Conservation (phyloP, 2,329 filamentous ascomycete genomes). For the Sphaerulina populicola region DNA sequence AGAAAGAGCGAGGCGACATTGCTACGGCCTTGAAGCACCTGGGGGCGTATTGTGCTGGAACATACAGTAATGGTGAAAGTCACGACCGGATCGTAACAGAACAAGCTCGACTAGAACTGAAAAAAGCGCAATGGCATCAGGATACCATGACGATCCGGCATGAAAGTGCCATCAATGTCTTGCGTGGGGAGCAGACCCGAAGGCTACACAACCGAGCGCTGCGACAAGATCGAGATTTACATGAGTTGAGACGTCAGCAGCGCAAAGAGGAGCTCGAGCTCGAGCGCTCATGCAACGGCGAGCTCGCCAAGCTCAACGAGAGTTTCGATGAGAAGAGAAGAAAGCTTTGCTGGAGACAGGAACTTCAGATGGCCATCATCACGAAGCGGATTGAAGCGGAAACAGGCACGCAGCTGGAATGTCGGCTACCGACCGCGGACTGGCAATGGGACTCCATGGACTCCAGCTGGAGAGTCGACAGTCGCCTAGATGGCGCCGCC, state of each 20-base stretch:
- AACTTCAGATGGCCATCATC: constrained; percentile 36
- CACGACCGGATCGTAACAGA: constrained; percentile 37
- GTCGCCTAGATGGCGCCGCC: background rate
- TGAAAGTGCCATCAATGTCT: constrained; percentile 40
- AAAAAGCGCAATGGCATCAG: constrained; percentile 34
- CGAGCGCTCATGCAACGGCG: constrained; percentile 27
- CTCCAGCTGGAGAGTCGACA: background rate
- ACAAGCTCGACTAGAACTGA: constrained; percentile 38
- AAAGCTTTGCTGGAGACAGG: constrained; percentile 33
- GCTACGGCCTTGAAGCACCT: constrained; percentile 42
- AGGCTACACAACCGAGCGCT: constrained; percentile 32
- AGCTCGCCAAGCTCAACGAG: constrained; percentile 18
- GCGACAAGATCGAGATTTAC: constrained; percentile 36
- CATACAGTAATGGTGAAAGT: constrained; percentile 24
- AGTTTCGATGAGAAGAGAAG: constrained; percentile 30
- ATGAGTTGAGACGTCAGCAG: constrained; percentile 30
- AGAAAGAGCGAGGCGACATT: constrained; percentile 37
- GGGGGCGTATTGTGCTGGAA: constrained; percentile 42
- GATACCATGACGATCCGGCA: constrained; percentile 38
- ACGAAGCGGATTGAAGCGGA: constrained; percentile 26
- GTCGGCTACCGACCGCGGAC: constrained; percentile 13
- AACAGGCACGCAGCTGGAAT: constrained; percentile 4
- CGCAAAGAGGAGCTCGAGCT: constrained; percentile 31
- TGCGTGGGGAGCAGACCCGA: constrained; percentile 40
- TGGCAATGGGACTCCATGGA: constrained; percentile 8